Evolutionary conservation across 2,329 filamentous ascomycete species (phyloP).

Genomic region (Aspergillus flavus): DNA sequence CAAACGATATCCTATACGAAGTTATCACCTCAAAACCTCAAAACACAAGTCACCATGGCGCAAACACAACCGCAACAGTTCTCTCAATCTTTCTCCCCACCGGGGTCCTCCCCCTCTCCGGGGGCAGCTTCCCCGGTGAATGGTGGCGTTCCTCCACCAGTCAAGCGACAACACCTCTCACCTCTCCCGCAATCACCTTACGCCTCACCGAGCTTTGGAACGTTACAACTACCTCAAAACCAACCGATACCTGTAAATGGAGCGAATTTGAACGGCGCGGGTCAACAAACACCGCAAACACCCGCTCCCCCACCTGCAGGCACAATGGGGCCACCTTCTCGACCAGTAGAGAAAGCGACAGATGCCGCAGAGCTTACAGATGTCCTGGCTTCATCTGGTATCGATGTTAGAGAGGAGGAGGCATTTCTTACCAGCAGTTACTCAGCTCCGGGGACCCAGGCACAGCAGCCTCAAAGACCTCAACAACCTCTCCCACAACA

Average conservation of each 20-base stretch:
- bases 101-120: constrained; percentile 64
- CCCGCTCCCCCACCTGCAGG: constrained; percentile 43
- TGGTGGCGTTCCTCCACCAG: constrained; percentile 64
- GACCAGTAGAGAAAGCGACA: constrained; percentile 56
- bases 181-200: constrained; percentile 66
- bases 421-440: constrained; percentile 69
- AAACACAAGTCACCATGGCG: constrained; percentile 52
- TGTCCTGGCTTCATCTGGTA: constrained; percentile 79
- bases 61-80: constrained; percentile 60
- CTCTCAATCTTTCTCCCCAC: constrained; percentile 63
- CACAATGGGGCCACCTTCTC: constrained; percentile 65
- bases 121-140: constrained; percentile 55
- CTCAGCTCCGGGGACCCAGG: constrained; percentile 45
- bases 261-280: constrained; percentile 53
- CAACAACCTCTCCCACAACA: constrained; percentile 46
- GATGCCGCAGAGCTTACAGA: constrained; percentile 74
- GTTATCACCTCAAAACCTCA: constrained; percentile 13
- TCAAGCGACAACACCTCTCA: constrained; percentile 72
- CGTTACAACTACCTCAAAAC: constrained; percentile 48
- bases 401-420: constrained; percentile 85
- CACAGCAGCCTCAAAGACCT: constrained; percentile 34
- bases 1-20: constrained; percentile 18
- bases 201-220: constrained; percentile 60
- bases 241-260: constrained; percentile 38
- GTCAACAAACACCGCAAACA: constrained; percentile 52